Percentiles rank a stretch among this genome's conserved stretches.
These are phyloP conservation scores for Ceratocystis papillata DNA, from an alignment of 2,329 filamentous ascomycete genomes.

Conservation along the genomic window DNA sequence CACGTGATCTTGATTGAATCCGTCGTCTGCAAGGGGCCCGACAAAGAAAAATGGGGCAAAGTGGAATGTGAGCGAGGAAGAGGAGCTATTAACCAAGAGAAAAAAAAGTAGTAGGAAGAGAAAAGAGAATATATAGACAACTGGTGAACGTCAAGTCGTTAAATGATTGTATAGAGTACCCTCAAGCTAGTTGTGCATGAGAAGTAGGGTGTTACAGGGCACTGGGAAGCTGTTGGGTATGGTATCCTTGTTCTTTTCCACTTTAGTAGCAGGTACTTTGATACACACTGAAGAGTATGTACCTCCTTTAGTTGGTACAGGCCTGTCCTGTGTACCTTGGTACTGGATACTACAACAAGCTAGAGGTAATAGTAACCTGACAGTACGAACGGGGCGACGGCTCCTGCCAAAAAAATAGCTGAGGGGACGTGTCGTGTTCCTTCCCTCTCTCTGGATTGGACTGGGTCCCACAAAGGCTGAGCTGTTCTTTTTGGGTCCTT, in stretches of 20 bases:
- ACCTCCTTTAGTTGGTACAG: background rate
- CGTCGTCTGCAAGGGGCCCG: background rate
- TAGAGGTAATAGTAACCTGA: background rate
- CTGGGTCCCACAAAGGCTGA: slow-evolving; percentile 21
- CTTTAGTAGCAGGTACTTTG: background rate
- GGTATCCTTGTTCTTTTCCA: background rate
- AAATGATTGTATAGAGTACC: background rate
- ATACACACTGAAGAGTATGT: background rate
- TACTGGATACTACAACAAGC: background rate
- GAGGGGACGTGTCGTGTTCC: slow-evolving; percentile 14
- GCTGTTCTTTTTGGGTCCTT: slow-evolving; percentile 18
- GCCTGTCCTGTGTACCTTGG: background rate
- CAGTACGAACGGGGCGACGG: background rate
- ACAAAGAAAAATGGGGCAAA: background rate
- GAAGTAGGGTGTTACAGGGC: too few species aligned
- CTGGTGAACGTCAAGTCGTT: too few species aligned
- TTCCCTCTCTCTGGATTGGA: slow-evolving; percentile 11
- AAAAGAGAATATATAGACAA: background rate
- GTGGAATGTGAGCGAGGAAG: background rate
- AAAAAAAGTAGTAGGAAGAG: background rate
- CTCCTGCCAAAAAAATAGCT: slow-evolving; percentile 9
- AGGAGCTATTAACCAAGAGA: background rate
- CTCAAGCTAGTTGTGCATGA: background rate
- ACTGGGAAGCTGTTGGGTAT: background rate
- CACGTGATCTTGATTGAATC: slow-evolving; percentile 4